Conservation (phyloP, 164 flowering plant species). For the Buxus sempervirens region DNA sequence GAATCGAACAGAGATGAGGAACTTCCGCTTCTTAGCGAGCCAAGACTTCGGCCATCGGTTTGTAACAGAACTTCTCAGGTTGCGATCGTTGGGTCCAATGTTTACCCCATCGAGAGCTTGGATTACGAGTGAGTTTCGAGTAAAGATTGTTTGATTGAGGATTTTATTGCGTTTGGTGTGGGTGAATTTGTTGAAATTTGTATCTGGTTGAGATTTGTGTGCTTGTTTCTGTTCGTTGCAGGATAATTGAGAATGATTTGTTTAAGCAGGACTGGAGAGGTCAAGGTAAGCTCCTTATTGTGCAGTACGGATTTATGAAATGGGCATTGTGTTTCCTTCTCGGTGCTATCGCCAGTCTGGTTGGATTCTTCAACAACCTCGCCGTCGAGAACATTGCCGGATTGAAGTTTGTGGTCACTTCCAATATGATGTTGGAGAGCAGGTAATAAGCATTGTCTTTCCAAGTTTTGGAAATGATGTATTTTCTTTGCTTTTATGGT, state of each 20-base stretch:
- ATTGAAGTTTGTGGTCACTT: slow-evolving; percentile 69
- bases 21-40: neutral
- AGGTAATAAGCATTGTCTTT: slow-evolving; percentile 31
- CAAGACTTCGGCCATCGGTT: slow-evolving; percentile 26
- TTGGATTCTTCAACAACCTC: slow-evolving; percentile 69
- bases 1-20: neutral
- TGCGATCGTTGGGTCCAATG: slow-evolving; percentile 70
- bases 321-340: slow-evolving; percentile 32
- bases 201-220: no score
- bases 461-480: neutral
- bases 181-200: no score
- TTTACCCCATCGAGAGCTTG: slow-evolving; percentile 84
- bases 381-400: slow-evolving; percentile 88
- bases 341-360: slow-evolving; percentile 46
- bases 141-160: neutral
- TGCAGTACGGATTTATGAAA: slow-evolving; percentile 45
- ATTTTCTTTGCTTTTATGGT: neutral
- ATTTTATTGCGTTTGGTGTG: slow-evolving; percentile 2
- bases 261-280: slow-evolving; percentile 88
- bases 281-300: slow-evolving; percentile 41
- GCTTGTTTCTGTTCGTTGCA: slow-evolving; percentile 13
- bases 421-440: slow-evolving; percentile 58
- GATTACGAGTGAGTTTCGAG: slow-evolving; percentile 63
- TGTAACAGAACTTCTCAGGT: slow-evolving; percentile 66
- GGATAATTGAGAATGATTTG: slow-evolving; percentile 76